Conservation (phyloP, 2,329 filamentous ascomycete genomes). For the Colletotrichum theobromicola region DNA sequence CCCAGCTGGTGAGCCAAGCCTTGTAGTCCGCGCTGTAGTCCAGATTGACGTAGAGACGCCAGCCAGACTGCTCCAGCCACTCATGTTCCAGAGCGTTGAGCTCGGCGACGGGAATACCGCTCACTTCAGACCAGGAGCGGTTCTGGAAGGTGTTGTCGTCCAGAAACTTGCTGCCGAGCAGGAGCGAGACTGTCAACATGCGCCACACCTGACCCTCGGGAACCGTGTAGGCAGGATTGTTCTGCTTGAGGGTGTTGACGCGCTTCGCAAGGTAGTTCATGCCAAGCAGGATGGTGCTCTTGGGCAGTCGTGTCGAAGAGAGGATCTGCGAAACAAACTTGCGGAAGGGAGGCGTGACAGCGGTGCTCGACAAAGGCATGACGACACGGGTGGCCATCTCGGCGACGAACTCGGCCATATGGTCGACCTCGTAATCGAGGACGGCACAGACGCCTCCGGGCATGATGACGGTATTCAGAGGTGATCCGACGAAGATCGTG, state of each 20-base stretch:
- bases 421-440: conserved; percentile 95
- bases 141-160: conserved; percentile 99
- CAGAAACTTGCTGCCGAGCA: conserved; percentile 93
- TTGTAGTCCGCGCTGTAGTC: conserved; percentile 75
- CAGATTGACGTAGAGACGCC: conserved; percentile 86
- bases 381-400: conserved; percentile 77
- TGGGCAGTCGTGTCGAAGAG: conserved; percentile 86
- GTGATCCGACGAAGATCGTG: conserved; percentile 45
- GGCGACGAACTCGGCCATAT: conserved; percentile 94
- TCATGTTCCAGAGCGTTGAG: conserved; percentile 87
- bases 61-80: conserved; percentile 84
- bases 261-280: conserved; percentile 88
- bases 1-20: conserved; percentile 67
- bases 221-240: conserved; percentile 56
- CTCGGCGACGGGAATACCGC: conserved; percentile 83
- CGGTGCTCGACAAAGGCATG: conserved; percentile 46
- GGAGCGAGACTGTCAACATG: conserved; percentile 81
- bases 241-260: conserved; percentile 73
- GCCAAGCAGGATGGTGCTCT: conserved; percentile 87
- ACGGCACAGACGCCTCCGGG: conserved; percentile 88
- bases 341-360: conserved; percentile 75
- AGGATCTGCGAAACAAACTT: conserved; percentile 93
- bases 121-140: conserved; percentile 94
- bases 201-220: conserved; percentile 81
- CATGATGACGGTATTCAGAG: conserved; percentile 52